Evolutionary conservation across 2,329 filamentous ascomycete genomes (phyloP).

Genomic region (Arthrobotrys conoides): DNA sequence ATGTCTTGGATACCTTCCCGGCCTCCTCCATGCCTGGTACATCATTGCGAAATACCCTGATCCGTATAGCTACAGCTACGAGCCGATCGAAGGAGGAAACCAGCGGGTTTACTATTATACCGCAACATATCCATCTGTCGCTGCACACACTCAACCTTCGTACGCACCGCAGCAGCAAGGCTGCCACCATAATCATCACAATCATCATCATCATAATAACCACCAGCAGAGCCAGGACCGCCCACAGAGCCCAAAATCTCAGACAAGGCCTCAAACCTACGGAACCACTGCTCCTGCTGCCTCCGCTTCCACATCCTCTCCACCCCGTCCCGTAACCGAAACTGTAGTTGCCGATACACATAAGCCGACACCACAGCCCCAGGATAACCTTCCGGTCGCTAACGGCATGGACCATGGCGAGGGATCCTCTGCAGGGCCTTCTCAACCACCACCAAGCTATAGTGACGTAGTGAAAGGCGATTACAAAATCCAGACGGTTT

Average conservation of each 20-base stretch:
- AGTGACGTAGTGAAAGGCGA: slow-evolving; percentile 91
- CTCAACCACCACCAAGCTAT: slow-evolving; percentile 81
- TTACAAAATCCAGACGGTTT: slow-evolving; percentile 83
- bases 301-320: slow-evolving; percentile 62
- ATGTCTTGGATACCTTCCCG: slow-evolving; percentile 82
- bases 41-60: slow-evolving; percentile 94
- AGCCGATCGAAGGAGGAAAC: slow-evolving; percentile 73
- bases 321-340: slow-evolving; percentile 61
- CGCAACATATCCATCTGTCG: slow-evolving; percentile 69
- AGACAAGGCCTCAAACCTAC: slow-evolving; percentile 65
- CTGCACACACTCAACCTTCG: slow-evolving; percentile 66
- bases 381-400: slow-evolving; percentile 66
- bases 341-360: slow-evolving; percentile 58
- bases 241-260: slow-evolving; percentile 62
- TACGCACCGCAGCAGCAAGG: slow-evolving; percentile 65
- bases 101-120: slow-evolving; percentile 85
- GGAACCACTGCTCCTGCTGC: slow-evolving; percentile 64
- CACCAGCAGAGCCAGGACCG: slow-evolving; percentile 35
- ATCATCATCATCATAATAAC: too few species aligned
- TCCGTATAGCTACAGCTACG: slow-evolving; percentile 77
- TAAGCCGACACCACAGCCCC: slow-evolving; percentile 64
- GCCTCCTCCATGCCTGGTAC: slow-evolving; percentile 96
- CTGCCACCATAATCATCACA: slow-evolving; percentile 61
- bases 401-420: slow-evolving; percentile 67
- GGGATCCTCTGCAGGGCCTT: slow-evolving; percentile 64